Evolutionary conservation across 768 basidiomycete genomes (phyloP).

Genomic region (Boletellus ananas): DNA sequence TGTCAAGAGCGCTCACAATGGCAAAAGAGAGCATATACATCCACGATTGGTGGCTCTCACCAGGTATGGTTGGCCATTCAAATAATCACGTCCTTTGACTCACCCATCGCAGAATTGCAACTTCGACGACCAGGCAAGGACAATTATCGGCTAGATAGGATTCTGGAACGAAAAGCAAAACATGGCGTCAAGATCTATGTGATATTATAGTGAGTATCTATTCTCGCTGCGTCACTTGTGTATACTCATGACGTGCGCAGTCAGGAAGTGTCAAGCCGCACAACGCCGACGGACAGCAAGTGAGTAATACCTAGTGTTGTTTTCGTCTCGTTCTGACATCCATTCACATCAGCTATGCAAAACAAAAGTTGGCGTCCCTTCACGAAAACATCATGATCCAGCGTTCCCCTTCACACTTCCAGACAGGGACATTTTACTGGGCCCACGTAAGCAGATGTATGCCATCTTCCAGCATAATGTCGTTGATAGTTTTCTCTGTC

Average conservation of each 20-base stretch:
- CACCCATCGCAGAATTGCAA: constrained; percentile 57
- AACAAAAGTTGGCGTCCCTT: constrained; percentile 70
- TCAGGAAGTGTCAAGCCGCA: constrained; percentile 92
- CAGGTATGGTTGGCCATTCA: constrained; percentile 45
- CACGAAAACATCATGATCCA: constrained; percentile 96
- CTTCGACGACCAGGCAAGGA: constrained; percentile 82
- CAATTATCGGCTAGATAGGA: constrained; percentile 79
- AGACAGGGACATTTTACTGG: constrained; percentile 98
- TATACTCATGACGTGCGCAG: constrained; percentile 36
- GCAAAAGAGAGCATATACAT: constrained; percentile 90
- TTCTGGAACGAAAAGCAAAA: constrained; percentile 87
- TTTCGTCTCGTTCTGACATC: constrained; percentile 4
- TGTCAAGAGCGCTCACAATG: constrained; percentile 85
- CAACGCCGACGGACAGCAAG: constrained; percentile 94
- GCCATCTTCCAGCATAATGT: neutral
- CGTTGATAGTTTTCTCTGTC: neutral
- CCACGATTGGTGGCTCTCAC: constrained; percentile 98
- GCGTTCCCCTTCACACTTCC: constrained; percentile 95
- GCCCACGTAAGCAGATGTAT: constrained; percentile 68
- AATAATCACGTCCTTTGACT: neutral
- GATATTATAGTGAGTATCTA: constrained; percentile 75
- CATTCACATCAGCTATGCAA: constrained; percentile 62
- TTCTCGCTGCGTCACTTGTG: neutral
- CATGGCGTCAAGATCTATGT: constrained; percentile 96
- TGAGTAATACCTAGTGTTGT: constrained; percentile 33